Evolutionary conservation across 805 yeast species (phyloP).

Genomic region (Dipodascopsis uninucleata): DNA sequence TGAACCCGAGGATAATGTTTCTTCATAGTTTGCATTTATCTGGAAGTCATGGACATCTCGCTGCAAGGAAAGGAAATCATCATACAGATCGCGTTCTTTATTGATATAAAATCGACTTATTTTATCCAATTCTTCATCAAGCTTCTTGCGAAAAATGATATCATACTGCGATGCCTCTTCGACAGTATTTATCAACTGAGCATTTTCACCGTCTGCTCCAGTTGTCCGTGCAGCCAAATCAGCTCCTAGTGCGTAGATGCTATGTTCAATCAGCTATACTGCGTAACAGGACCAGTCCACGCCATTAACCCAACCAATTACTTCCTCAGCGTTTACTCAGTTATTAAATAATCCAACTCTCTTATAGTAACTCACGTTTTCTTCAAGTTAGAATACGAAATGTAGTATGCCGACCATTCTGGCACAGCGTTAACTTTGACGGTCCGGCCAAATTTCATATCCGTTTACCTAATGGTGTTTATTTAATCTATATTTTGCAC

Average conservation of each 20-base stretch:
- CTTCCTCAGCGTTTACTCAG: too few species aligned
- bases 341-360: not conserved
- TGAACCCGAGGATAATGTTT: too few species aligned
- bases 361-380: conserved; percentile 45
- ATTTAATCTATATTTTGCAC: too few species aligned
- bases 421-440: conserved; percentile 97
- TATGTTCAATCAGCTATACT: not conserved
- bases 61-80: conserved; percentile 53
- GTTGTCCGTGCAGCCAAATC: conserved; percentile 32
- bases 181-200: conserved; percentile 34
- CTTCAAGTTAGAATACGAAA: conserved; percentile 83
- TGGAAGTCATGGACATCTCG: conserved; percentile 65
- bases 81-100: conserved; percentile 59
- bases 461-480: too few species aligned
- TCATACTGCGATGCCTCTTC: conserved; percentile 45
- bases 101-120: conserved; percentile 68
- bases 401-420: conserved; percentile 91
- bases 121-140: conserved; percentile 72
- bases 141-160: conserved; percentile 60
- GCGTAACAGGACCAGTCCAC: too few species aligned
- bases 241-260: conserved; percentile 72
- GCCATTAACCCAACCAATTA: too few species aligned
- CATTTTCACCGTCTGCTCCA: conserved; percentile 32
- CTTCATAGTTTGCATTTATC: conserved; percentile 8
- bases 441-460: conserved; percentile 94